A percentile compares a stretch with the other conserved stretches of the same genome.
phyloP scores from a whole-genome alignment of 1,284 basidiomycete genomes.

The Cryptococcus jaspeensis region DNA sequence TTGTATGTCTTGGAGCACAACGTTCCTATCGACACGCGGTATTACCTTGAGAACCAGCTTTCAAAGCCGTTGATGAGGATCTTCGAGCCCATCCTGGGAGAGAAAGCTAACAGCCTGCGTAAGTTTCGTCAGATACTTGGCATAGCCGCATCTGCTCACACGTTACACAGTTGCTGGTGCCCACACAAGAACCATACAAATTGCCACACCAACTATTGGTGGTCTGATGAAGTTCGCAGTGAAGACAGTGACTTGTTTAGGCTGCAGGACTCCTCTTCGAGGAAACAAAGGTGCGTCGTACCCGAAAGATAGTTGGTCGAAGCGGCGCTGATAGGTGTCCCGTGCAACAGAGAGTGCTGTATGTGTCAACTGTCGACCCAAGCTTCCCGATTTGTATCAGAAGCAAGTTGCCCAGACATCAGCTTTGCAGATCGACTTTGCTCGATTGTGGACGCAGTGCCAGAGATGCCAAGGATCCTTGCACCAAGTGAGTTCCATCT shows the following conservation, averaged over 20 bases:
- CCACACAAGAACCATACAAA: constrained; percentile 87
- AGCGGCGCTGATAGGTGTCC: constrained; percentile 8
- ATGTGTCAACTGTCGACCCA: constrained; percentile 84
- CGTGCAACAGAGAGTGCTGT: constrained; percentile 71
- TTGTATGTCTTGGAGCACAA: constrained; percentile 95
- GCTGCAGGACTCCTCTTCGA: constrained; percentile 83
- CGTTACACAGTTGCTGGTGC: constrained; percentile 74
- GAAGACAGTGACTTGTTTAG: constrained; percentile 86
- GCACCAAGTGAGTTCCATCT: constrained; percentile 66
- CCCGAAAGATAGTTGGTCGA: neutral
- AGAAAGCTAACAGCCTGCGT: constrained; percentile 80
- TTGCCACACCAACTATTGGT: constrained; percentile 89
- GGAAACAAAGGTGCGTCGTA: constrained; percentile 62
- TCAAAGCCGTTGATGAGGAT: constrained; percentile 94
- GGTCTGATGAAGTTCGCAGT: constrained; percentile 97
- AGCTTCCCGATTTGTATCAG: constrained; percentile 82
- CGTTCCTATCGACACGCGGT: constrained; percentile 92
- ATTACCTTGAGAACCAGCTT: constrained; percentile 94
- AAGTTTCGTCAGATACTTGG: constrained; percentile 49
- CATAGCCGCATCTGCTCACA: constrained; percentile 5
- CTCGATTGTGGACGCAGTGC: constrained; percentile 93
- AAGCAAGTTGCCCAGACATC: constrained; percentile 76
- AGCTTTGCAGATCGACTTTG: constrained; percentile 80
- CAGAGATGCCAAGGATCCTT: constrained; percentile 94
- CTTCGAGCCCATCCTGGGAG: constrained; percentile 94